Conservation (phyloP, 148 eudicot genomes). For the Cornus controversa region DNA sequence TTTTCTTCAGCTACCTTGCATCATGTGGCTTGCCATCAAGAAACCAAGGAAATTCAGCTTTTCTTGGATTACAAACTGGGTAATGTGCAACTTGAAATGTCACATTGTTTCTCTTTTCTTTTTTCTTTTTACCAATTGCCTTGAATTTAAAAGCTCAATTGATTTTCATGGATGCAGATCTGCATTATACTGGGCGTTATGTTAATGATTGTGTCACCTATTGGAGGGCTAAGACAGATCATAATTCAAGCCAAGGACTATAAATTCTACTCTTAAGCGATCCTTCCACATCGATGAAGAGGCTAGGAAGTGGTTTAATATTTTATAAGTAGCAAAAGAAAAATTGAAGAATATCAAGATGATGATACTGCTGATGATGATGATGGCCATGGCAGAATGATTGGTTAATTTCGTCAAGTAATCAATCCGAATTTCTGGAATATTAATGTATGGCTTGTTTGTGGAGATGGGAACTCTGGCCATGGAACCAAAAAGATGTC, state of each 20-base stretch:
- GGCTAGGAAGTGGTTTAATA: too few relatives aligned
- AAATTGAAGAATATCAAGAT: too few relatives aligned
- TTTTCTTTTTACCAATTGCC: background rate
- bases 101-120: background rate
- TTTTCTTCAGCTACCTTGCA: constrained; percentile 37
- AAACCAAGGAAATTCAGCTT: constrained; percentile 37
- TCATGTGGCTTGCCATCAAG: constrained; percentile 44
- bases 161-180: constrained; percentile 8
- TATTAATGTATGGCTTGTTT: too few relatives aligned
- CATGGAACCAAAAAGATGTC: too few relatives aligned
- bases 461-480: too few relatives aligned
- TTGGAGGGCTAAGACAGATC: constrained; percentile 28
- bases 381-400: too few relatives aligned
- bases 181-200: constrained; percentile 25
- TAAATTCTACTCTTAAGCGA: constrained; percentile 8
- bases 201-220: constrained; percentile 31
- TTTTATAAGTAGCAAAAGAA: too few relatives aligned
- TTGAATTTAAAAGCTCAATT: background rate
- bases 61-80: constrained; percentile 55
- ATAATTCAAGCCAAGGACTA: constrained; percentile 23
- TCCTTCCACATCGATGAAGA: background rate
- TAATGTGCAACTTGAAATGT: constrained; percentile 12
- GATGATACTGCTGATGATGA: too few relatives aligned
- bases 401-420: too few relatives aligned
- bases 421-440: too few relatives aligned